Evolutionary conservation across 2,329 filamentous ascomycete genomes (phyloP), one percentile per base, ranked within the genome.

Genomic region (Talaromyces atroroseus): DNA sequence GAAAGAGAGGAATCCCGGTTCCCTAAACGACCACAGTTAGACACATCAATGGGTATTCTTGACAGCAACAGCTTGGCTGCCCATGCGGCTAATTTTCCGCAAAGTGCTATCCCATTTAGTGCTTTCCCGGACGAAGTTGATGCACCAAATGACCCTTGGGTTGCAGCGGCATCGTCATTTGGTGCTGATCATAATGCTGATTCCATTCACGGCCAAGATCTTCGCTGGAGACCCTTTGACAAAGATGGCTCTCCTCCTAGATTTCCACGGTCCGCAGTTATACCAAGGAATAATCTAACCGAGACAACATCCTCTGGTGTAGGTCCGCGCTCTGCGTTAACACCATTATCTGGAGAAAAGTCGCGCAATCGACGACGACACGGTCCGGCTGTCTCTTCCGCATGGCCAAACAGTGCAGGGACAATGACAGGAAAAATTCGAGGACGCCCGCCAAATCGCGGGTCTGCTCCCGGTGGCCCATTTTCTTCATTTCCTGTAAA

Each of bases 381-480:
- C 68, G 91, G 91, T 0, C 88, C 90, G 0, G 90, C 89, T 6
- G 90, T 96, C 0, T 96, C 91, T 0, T 96, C 91, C 10, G 92
- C 92, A 0, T 96, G 92, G 92, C 84, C 87, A 55, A 84, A 84
- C 60, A 83, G 81, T 58, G 82, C 82, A 16, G 77, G 80, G 40
- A 78, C 84, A 12, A 75, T 82, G 1, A 82, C 80, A 4, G 86
- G 87, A 1, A 95, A 92, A 69, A 79, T 88, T 14, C 80, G 91
- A 61, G 91, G 92, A 6, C 80, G 92, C 58, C 92, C 92, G 44
- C 89, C 90, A 0, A 88, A 85, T 56, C 89, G 87, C 63, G 81
- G 84, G 24, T 81, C 79, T n/a, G 78, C 80, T 0, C 78, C 82
- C 14, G 84, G 89, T 60, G 84, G 84, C 0, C 84, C 87, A 0